Evolutionary conservation across 2,329 filamentous ascomycete genomes (phyloP), one percentile per base, ranked within the genome.

Genomic region (Colletotrichum agaves): DNA sequence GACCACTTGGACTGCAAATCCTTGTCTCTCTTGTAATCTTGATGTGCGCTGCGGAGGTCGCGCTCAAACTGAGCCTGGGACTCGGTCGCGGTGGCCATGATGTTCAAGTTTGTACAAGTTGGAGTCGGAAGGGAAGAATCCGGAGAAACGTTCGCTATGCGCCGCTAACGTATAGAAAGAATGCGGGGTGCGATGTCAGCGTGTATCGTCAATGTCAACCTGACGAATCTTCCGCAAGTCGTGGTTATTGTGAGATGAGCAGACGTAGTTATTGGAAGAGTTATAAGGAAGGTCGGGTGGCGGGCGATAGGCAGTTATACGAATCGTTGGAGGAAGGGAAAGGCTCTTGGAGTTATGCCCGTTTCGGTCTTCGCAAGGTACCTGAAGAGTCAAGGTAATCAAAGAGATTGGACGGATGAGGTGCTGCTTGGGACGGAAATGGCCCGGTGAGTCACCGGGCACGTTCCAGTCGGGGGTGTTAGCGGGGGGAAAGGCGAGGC

Each of bases 1-100:
- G 77, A 74, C 82, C 82, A 84, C 73, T 84, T 84, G 63, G 74
- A 71, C 19, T 69, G 71, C 4, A 76, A 76, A 71, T 83, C 80
- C 75, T 83, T 83, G 74, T 70, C 71, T 61, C 82, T 80, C 76
- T 83, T 83, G 71, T 75, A 78, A 72, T 81, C 81, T 67, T 78
- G 78, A 67, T 77, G 74, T 58, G 75, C 76, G 74, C 80, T 79
- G 75, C 82, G 82, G 41, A 84, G 72, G 72, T 84, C 82, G 64
- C 81, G 81, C 69, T 79, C 76, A 49, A 55, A 61, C 31, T 69
- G 62, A 43, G 27, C 37, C 12, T 60, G 62, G 15, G 67, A 61
- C 31, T 75, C 72, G 58, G 70, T 65, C 17, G 63, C 50, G 64
- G 73, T 61, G 35, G 75, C 70, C 75, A 76, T 78, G 43, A 21